These are phyloP conservation scores for Chalciporus piperatus DNA, from an alignment of 768 basidiomycete genomes.

Conservation along the genomic window DNA sequence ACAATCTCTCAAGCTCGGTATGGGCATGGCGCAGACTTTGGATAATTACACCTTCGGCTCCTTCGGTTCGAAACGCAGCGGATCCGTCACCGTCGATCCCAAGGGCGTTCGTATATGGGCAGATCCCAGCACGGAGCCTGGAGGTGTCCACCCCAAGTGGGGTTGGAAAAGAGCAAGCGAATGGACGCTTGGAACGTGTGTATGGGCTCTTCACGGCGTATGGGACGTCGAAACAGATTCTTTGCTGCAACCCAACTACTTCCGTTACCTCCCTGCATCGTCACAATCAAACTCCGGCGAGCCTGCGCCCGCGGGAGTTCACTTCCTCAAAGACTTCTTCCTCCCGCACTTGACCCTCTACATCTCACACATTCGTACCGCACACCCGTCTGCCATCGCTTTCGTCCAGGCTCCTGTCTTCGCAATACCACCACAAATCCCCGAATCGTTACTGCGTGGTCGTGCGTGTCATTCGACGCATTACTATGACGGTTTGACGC, in stretches of 20 bases:
- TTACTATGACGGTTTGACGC: slow-evolving; percentile 93
- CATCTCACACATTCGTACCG: slow-evolving; percentile 51
- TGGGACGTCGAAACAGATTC: slow-evolving; percentile 78
- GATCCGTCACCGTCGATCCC: slow-evolving; percentile 81
- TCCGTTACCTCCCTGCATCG: slow-evolving; percentile 44
- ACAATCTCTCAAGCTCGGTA: slow-evolving; percentile 81
- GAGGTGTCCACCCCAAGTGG: slow-evolving; percentile 65
- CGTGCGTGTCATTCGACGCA: slow-evolving; percentile 76
- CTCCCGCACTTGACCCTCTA: slow-evolving; percentile 64
- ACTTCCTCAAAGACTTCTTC: slow-evolving; percentile 82
- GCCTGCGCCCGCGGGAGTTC: slow-evolving; percentile 38
- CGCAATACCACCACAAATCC: slow-evolving; percentile 63
- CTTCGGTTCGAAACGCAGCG: slow-evolving; percentile 73
- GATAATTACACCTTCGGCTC: slow-evolving; percentile 80
- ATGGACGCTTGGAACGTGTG: slow-evolving; percentile 78
- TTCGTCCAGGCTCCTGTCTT: slow-evolving; percentile 94
- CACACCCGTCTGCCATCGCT: slow-evolving; percentile 81
- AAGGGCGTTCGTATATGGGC: slow-evolving; percentile 79
- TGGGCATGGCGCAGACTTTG: slow-evolving; percentile 80
- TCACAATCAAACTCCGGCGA: not conserved
- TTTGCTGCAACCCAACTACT: slow-evolving; percentile 74
- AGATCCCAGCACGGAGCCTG: slow-evolving; percentile 46
- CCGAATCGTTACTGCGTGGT: slow-evolving; percentile 57
- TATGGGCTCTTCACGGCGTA: slow-evolving; percentile 88
- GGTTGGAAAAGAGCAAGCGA: slow-evolving; percentile 74